These are phyloP conservation scores for Termitomyces sp. DNA, from an alignment of 768 basidiomycete genomes.

Conservation along the genomic window DNA sequence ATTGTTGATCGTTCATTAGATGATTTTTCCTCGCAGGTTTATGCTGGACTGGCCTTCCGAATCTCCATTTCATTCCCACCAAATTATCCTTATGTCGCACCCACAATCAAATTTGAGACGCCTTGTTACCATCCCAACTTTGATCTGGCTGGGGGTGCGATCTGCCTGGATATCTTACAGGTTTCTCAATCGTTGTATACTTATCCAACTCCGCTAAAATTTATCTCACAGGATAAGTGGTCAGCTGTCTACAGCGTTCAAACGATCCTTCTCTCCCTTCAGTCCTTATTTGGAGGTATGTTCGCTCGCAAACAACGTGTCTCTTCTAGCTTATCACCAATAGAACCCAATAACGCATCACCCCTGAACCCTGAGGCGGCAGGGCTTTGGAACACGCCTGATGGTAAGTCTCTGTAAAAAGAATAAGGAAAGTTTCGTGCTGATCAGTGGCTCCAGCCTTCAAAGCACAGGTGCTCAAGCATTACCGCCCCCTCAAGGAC, in stretches of 20 bases:
- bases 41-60: conserved; percentile 74
- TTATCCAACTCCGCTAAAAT: not conserved
- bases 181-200: conserved; percentile 26
- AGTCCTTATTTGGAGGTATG: conserved; percentile 82
- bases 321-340: not conserved
- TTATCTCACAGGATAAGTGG: conserved; percentile 71
- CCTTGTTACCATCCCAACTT: conserved; percentile 93
- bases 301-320: conserved; percentile 7
- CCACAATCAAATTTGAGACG: conserved; percentile 81
- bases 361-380: conserved; percentile 88
- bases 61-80: conserved; percentile 81
- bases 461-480: conserved; percentile 64
- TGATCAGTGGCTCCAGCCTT: conserved; percentile 40
- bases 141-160: conserved; percentile 68
- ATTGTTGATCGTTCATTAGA: not conserved
- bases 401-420: conserved; percentile 32
- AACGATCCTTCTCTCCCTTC: conserved; percentile 82
- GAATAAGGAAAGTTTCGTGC: not conserved
- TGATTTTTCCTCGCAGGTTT: conserved; percentile 46
- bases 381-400: conserved; percentile 68
- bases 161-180: conserved; percentile 87
- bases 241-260: conserved; percentile 91
- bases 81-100: conserved; percentile 86
- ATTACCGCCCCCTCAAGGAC: conserved; percentile 54
- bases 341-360: conserved; percentile 92